Conservation (phyloP, 208 protist genomes). For the Trypanosoma melophagium region DNA sequence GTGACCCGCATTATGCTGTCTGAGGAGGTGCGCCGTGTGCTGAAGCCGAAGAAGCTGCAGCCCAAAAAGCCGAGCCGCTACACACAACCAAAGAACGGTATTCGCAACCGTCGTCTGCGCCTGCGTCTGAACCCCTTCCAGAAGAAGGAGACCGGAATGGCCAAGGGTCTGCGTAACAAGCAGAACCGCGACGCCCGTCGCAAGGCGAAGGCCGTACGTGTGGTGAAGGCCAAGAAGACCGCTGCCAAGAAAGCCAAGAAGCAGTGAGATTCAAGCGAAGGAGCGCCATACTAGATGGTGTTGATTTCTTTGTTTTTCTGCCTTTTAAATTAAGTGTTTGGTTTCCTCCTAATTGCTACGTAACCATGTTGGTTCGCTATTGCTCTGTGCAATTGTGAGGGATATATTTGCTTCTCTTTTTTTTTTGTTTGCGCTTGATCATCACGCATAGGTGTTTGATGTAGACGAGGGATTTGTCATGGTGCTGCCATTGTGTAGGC, state of each 20-base stretch:
- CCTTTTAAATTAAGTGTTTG: constrained; percentile 8
- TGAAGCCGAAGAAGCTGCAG: constrained; percentile 78
- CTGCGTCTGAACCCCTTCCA: constrained; percentile 76
- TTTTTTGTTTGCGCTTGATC: too few relatives aligned
- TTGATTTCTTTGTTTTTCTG: constrained; percentile 13
- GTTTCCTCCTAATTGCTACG: too few relatives aligned
- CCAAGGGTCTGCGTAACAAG: constrained; percentile 53
- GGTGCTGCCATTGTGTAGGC: too few relatives aligned
- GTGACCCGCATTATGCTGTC: constrained; percentile 83
- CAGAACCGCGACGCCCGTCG: constrained; percentile 53
- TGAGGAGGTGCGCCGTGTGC: constrained; percentile 74
- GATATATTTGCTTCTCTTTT: too few relatives aligned
- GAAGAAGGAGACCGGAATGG: constrained; percentile 56
- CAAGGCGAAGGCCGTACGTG: constrained; percentile 35
- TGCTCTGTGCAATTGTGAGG: too few relatives aligned
- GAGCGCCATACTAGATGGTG: neutral
- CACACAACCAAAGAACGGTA: constrained; percentile 61
- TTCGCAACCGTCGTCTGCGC: constrained; percentile 79
- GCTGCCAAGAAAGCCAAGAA: constrained; percentile 40
- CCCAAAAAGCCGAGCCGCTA: constrained; percentile 52
- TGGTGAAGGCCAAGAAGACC: constrained; percentile 61
- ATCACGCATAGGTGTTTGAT: too few relatives aligned
- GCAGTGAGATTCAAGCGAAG: constrained; percentile 25
- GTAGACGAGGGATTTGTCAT: too few relatives aligned
- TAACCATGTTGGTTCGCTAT: too few relatives aligned